Percentiles rank a stretch among this genome's conserved stretches.
These are phyloP conservation scores for Zalerion maritima DNA, from an alignment of 495 filamentous ascomycete species.

Conservation along the genomic window DNA sequence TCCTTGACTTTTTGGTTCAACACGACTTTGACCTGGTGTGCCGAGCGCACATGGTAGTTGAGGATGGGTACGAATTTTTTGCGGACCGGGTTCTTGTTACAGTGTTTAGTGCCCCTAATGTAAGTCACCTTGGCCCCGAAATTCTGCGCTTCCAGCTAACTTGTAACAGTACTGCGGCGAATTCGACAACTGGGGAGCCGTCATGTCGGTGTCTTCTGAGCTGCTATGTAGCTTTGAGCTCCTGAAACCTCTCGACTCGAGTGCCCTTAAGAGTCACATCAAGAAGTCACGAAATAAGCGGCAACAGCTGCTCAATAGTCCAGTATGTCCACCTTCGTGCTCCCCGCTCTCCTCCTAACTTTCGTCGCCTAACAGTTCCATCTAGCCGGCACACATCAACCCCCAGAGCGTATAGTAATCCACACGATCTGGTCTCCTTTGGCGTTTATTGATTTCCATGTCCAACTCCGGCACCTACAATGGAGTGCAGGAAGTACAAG, in stretches of 20 bases:
- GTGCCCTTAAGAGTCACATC: slow-evolving; percentile 93
- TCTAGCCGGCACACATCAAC: slow-evolving; percentile 28
- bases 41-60: slow-evolving; percentile 97
- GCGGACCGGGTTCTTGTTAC: slow-evolving; percentile 91
- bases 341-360: no score
- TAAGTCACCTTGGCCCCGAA: slow-evolving; percentile 32
- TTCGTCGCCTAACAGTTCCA: slow-evolving; percentile 5
- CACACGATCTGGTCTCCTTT: background rate
- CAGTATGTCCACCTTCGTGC: slow-evolving; percentile 42
- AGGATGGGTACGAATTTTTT: slow-evolving; percentile 99
- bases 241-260: slow-evolving; percentile 92
- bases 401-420: slow-evolving; percentile 38
- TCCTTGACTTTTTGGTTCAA: slow-evolving; percentile 84
- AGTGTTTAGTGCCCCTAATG: slow-evolving; percentile 94
- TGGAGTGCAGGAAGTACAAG: no score
- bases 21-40: slow-evolving; percentile 98
- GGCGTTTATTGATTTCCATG: background rate
- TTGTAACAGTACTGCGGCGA: slow-evolving; percentile 79
- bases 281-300: slow-evolving; percentile 90
- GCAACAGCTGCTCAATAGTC: slow-evolving; percentile 85
- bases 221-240: slow-evolving; percentile 95
- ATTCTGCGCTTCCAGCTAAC: slow-evolving; percentile 10
- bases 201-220: slow-evolving; percentile 93
- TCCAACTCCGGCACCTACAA: no score
- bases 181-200: slow-evolving; percentile 98